Base-by-base conservation (phyloP, 2,329 filamentous ascomycete species). In the Stachybotrys elegans region DNA sequence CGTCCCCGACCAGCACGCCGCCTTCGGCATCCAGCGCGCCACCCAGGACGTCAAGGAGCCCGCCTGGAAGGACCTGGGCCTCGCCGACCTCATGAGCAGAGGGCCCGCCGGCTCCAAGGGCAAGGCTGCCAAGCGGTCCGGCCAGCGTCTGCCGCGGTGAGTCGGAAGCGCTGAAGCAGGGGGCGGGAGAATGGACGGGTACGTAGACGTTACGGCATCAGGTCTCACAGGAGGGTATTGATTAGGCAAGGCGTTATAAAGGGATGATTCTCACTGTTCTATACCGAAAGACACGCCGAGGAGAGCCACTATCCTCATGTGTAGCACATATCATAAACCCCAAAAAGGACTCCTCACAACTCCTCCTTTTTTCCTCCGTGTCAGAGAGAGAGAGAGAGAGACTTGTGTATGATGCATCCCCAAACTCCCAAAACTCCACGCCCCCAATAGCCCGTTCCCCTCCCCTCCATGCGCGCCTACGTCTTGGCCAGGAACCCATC, bases 1-100 rank as follows among this genome's bases (percentile, higher is more conserved):
- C 4, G 88, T 93, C 5, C 88, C 88, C 1, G 87, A 93, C 63
- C 88, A 93, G 67, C 88, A 93, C 60, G 88, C 88, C 12, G 88
- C 88, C 0, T 93, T 93, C 61, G 88, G 88, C 31, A 93, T 94
- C 56, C 82, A 88, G 63, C 79, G 86, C 53, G 88, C 88, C 9
- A 91, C 86, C 14, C 84, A 89, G 67, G 77, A 78, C 51, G 75
- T 72, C 54, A 78, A 76, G 56, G 86, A 90, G 66, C 75, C 84
- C 2, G 82, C 81, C 7, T 94, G 88, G 88, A 84, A 84, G 59
- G 88, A 93, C 58, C 67, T 92, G 6, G 85, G 86, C 0, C 69
- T 93, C n/a, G 74, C 73, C 6, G 78, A 81, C 46, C 69, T 93
- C 57, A 83, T 91, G 79, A 75, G 70, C 31, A 76, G 78, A 48